Base-by-base conservation (phyloP, 352 stramenopile genomes). In the Paralagenidium karlingii region DNA sequence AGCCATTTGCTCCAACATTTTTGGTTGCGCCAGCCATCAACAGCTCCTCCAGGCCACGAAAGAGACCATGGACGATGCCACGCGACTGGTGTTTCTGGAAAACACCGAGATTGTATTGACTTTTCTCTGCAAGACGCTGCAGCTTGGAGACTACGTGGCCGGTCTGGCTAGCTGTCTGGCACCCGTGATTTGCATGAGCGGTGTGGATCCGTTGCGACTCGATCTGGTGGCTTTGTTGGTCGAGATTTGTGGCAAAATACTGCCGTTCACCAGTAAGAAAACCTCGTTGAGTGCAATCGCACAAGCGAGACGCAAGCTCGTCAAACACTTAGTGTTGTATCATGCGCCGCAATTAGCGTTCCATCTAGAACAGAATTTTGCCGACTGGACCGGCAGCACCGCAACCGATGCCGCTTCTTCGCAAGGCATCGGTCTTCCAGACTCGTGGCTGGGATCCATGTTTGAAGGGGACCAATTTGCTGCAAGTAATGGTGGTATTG, bases 291-390 rank as follows among this genome's bases (percentile, higher is more conserved):
- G 40, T 5, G 38, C 45, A 0, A 54, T 76, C 28, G 59, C 68
- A 1, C 34, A 47, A 0, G 57, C 48, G 8, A 53, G 71, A 28
- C 64, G 74, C 4, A 46, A 53, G 7, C 30, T 85, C 13, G 44
- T 88, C 4, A 86, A 87, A 55, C 61, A 58, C 39, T 47, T 90
- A 38, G 38, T 90, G 33, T 38, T 88, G n/a, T 90, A 90, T 34
- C 71, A 90, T 24, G 51, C 68, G 0, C 74, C 77, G 25, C 44
- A 46, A 8, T 49, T 87, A 16, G 67, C 71, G n/a, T 71, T 77
- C 22, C 68, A 91, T 38, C 51, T 91, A n/a, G 68, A 80, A 22
- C 61, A 85, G 26, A 60, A 82, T 30, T 85, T 82, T 18, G 62
- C 71, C 12, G 60, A 64, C 16, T 88, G 77, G 77, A 68, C 66